Base-by-base conservation (phyloP, 2,329 filamentous ascomycete species). In the Erysiphe pisi region DNA sequence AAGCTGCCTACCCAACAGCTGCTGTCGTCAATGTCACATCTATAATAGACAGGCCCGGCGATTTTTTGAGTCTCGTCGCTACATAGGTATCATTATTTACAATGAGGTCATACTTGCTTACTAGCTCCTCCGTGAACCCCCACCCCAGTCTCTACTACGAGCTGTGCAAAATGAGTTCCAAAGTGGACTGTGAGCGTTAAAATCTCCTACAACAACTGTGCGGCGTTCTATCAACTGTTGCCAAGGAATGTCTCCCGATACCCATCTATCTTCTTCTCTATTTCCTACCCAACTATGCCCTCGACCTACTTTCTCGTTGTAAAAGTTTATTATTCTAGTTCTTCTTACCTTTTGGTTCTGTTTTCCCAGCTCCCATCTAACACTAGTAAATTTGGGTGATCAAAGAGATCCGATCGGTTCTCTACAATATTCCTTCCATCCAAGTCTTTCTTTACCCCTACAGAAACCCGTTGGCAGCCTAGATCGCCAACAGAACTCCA, bases 201-300 rank as follows among this genome's bases (percentile, higher is more conserved):
- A 74, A 47, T 74, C 43, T 74, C 43, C 70, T 16, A n/a, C 22
- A 22, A 74, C 16, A 28, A 74, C 49, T 28, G 25, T 74, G 28
- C 70, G n/a, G 25, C 45, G 22, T n/a, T 74, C 70, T n/a, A 74
- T 52, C 7, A 74, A 16, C 25, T 28, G 61, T 8, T 36, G 7
- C 1, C 25, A 25, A 1, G 61, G 25, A 31, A 65, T 65, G 36
- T 65, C 61, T 65, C 4, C 31, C 16, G 61, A 36, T 1, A 31
- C 61, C 61, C 25, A 31, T 31, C 61, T 65, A 28, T 4, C 25
- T 65, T 36, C 61, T 7, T 65, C 61, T 31, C 25, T 65, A 14
- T 65, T 25, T 25, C 61, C 25, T 25, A 6, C 25, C 31, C 61
- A 65, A 25, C 36, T 31, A 25, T 65, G 25, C 16, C 61, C 61